A percentile compares a stretch with the other conserved stretches of the same genome.
Evolutionary conservation across 495 filamentous ascomycete genomes (phyloP).

Genomic region (Penicillium maclennaniae): DNA sequence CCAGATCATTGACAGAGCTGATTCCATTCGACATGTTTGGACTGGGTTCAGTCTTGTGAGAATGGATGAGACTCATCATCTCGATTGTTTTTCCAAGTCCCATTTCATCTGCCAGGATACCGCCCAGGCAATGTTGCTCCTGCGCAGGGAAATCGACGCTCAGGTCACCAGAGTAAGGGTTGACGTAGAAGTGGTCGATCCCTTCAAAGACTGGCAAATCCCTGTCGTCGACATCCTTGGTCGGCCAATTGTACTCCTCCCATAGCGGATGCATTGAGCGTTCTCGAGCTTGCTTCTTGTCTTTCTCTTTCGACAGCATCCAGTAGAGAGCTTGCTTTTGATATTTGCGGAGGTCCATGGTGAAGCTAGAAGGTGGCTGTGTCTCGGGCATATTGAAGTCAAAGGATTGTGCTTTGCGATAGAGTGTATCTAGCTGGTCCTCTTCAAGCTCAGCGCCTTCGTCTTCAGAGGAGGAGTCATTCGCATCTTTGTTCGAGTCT

Average conservation of each 20-base stretch:
- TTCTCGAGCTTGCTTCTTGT: conserved; percentile 59
- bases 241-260: conserved; percentile 92
- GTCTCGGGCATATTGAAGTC: conserved; percentile 88
- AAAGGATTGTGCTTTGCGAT: conserved; percentile 94
- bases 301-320: conserved; percentile 92
- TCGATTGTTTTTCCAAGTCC: conserved; percentile 94
- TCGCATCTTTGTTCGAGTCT: conserved; percentile 30
- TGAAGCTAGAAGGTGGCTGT: conserved; percentile 76
- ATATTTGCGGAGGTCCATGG: conserved; percentile 81
- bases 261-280: conserved; percentile 95
- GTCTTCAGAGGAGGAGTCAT: conserved; percentile 61
- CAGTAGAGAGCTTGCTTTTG: conserved; percentile 93
- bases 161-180: conserved; percentile 92
- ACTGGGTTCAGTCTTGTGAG: conserved; percentile 60
- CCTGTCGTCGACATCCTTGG: conserved; percentile 80
- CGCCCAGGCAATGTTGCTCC: conserved; percentile 91
- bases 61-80: conserved; percentile 91
- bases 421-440: conserved; percentile 89
- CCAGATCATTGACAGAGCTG: conserved; percentile 51
- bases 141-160: conserved; percentile 90
- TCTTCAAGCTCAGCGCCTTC: conserved; percentile 90
- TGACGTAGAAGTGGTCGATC: conserved; percentile 81
- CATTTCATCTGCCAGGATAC: conserved; percentile 92
- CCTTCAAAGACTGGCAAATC: conserved; percentile 59
- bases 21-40: conserved; percentile 32